Evolutionary conservation across 2,329 filamentous ascomycete species (phyloP), one percentile per base, ranked within the genome.

Genomic region (Thielaviopsis punctulata): DNA sequence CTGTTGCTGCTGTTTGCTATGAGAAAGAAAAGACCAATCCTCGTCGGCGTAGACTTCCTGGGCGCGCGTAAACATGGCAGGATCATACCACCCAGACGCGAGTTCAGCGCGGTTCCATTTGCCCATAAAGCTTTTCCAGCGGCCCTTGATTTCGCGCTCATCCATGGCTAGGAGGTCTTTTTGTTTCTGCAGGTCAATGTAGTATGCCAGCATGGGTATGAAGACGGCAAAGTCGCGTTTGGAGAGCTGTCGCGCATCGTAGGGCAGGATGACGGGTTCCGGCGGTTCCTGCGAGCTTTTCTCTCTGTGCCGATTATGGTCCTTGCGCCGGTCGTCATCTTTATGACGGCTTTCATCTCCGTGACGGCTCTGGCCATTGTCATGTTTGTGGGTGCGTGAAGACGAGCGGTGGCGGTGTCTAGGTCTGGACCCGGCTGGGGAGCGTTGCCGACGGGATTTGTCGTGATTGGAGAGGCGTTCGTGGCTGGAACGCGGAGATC

Each of bases 71-170:
- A 86, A 78, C 57, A 80, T 84, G 54, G 76, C 76, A 7, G 88
- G 84, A 62, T 93, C 86, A 66, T 96, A 98, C 90, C 90, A 98
- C 46, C 86, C 86, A 65, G 90, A 83, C 4, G 85, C 83, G 57
- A 96, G 71, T 67, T 90, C 86, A 62, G 81, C 83, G 60, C 79
- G 77, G 69, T 98, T 98, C 90, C 92, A 98, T 71, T 88, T 90
- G 3, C 76, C 73, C 12, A 90, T 65, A 61, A 96, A 98, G 63
- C 87, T 90, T 73, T 95, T 95, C 88, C 90, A 98, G 52, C 90
- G 72, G 1, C 89, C 88, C 57, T 75, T 82, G 1, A 80, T 67
- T 63, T 95, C 89, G n/a, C 76, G 74, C 57, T 86, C 81, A 52
- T 79, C 75, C 58, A 96, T 70, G 9, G 77, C 73, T 18, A 80